Percentiles rank a stretch among this genome's conserved stretches.
phyloP scores from a whole-genome alignment of 495 filamentous ascomycete species.

The Sphaerosporella brunnea region DNA sequence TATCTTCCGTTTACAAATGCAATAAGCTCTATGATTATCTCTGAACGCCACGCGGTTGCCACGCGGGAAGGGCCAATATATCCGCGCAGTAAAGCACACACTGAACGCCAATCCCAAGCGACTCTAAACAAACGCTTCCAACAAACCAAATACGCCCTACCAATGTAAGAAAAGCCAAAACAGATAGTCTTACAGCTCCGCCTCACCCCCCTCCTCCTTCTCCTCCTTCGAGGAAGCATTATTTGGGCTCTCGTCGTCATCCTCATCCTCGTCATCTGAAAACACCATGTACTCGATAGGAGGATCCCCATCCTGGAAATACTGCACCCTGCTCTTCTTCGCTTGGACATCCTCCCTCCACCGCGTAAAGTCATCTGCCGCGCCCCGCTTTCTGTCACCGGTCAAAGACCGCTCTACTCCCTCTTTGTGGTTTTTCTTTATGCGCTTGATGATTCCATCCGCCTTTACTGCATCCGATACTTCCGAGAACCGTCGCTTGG shows the following conservation, averaged over 20 bases:
- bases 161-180: too few species aligned
- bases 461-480: neutral
- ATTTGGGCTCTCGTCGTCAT: neutral
- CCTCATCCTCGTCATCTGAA: neutral
- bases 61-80: too few species aligned
- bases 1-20: too few species aligned
- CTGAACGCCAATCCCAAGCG: too few species aligned
- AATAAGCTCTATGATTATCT: too few species aligned
- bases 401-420: neutral
- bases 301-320: neutral
- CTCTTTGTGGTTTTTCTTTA: neutral
- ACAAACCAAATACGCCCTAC: too few species aligned
- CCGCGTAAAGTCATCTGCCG: neutral
- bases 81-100: too few species aligned
- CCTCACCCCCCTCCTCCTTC: neutral
- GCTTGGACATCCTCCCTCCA: neutral
- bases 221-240: neutral
- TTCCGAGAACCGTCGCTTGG: neutral
- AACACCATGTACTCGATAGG: neutral
- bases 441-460: neutral
- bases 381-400: neutral
- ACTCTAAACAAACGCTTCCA: too few species aligned
- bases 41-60: too few species aligned
- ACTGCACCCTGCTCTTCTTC: neutral
- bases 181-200: neutral